Evolutionary conservation across 2,329 filamentous ascomycete genomes (phyloP).

Genomic region (Beauveria brongniartii): DNA sequence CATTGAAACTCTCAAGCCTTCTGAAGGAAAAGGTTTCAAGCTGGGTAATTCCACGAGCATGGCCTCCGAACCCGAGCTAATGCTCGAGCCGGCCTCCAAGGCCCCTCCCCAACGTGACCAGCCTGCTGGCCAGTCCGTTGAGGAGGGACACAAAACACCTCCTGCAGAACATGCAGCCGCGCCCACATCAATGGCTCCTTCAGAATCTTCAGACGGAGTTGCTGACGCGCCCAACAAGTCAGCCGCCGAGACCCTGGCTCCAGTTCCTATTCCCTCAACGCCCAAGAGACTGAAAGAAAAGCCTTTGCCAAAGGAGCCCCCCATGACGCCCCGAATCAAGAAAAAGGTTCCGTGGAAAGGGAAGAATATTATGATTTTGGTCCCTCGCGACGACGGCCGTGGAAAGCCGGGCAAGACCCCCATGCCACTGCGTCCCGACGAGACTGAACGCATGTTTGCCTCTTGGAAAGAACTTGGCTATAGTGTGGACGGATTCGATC

Average conservation of each 20-base stretch:
- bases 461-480: slow-evolving; percentile 65
- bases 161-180: background rate
- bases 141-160: background rate
- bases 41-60: slow-evolving; percentile 25
- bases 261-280: slow-evolving; percentile 24
- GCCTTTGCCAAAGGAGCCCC: slow-evolving; percentile 29
- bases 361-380: slow-evolving; percentile 63
- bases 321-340: slow-evolving; percentile 48
- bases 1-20: slow-evolving; percentile 45
- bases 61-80: slow-evolving; percentile 22
- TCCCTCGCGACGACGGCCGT: slow-evolving; percentile 60
- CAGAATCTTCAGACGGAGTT: slow-evolving; percentile 13
- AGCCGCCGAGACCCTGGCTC: slow-evolving; percentile 17
- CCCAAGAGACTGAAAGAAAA: slow-evolving; percentile 29
- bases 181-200: slow-evolving; percentile 17
- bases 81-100: slow-evolving; percentile 17
- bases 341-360: slow-evolving; percentile 70
- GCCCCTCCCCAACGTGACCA: slow-evolving; percentile 8
- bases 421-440: slow-evolving; percentile 44
- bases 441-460: slow-evolving; percentile 53
- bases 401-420: slow-evolving; percentile 48
- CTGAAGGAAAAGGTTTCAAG: slow-evolving; percentile 19
- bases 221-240: slow-evolving; percentile 10
- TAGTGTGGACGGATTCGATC: slow-evolving; percentile 58
- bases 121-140: background rate